These are phyloP conservation scores for Trichoderma erinaceum DNA, from an alignment of 495 filamentous ascomycete genomes.

Conservation along the genomic window DNA sequence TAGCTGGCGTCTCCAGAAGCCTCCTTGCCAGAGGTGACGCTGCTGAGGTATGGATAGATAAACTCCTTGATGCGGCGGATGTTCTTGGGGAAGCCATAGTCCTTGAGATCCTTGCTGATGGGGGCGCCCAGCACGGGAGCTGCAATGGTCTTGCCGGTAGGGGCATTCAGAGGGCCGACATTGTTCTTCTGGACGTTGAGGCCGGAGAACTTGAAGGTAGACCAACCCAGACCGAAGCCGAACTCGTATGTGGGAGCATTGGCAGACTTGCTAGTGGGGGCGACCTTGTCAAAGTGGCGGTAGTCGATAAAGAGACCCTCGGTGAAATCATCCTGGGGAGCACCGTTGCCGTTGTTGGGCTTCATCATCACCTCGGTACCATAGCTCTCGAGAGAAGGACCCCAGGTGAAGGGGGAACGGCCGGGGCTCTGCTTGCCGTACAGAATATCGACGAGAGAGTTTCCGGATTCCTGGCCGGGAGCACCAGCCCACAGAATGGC, in stretches of 20 bases:
- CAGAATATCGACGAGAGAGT: constrained; percentile 83
- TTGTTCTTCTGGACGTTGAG: constrained; percentile 54
- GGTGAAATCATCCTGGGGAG: constrained; percentile 74
- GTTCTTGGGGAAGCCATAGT: constrained; percentile 72
- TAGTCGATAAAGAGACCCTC: constrained; percentile 96
- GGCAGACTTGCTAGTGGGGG: neutral
- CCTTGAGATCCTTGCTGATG: constrained; percentile 50
- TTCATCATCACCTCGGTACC: constrained; percentile 68
- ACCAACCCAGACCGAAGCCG: constrained; percentile 85
- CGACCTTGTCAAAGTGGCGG: constrained; percentile 70
- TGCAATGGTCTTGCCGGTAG: constrained; percentile 56
- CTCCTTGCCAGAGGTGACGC: constrained; percentile 52
- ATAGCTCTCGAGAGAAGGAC: constrained; percentile 63
- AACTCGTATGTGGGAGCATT: constrained; percentile 78
- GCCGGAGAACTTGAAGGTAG: constrained; percentile 74
- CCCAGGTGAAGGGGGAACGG: constrained; percentile 87
- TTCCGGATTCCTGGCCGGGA: constrained; percentile 87
- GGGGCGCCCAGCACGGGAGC: constrained; percentile 66
- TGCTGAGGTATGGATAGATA: constrained; percentile 92
- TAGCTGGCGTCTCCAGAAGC: constrained; percentile 64
- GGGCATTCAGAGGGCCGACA: constrained; percentile 53
- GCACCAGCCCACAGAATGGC: constrained; percentile 92
- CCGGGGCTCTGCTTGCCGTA: constrained; percentile 86
- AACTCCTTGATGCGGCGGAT: constrained; percentile 45
- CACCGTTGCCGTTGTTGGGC: constrained; percentile 60